Base-by-base conservation (phyloP, 2,329 filamentous ascomycete genomes). In the Neopestalotiopsis sp. region DNA sequence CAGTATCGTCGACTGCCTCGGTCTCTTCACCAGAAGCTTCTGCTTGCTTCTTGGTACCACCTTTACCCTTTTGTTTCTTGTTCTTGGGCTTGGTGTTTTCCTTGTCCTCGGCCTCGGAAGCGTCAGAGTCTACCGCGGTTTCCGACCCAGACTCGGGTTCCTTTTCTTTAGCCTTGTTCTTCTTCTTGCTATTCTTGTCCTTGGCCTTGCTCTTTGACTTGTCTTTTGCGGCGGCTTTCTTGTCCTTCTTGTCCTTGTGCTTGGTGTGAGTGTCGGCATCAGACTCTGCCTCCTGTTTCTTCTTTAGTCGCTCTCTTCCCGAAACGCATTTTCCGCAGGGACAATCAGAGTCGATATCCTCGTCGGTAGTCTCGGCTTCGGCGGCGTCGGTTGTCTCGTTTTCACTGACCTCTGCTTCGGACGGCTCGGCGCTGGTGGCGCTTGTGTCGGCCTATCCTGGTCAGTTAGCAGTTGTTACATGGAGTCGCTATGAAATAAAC, bases 291-390 rank as follows among this genome's bases (percentile, higher is more conserved):
- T 64, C 57, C 68, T 68, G 61, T 30, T 68, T 64, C 32, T 52
- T 61, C 13, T 74, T 76, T 62, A 77, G 70, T 60, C 71, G 75
- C 68, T 69, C 73, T 59, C 77, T 75, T 20, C 72, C 75, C 5
- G 67, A 65, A 4, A 72, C 72, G 65, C 81, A 82, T 10, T 76
- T 75, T 1, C 68, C 66, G 66, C 81, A 83, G 42, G 74, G 72
- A 65, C 80, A 83, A 38, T 75, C 78, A 4, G 78, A 78, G 45
- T 82, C 79, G 2, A 80, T 76, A 17, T 82, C 78, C 4, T 76
- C 74, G 9, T 72, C 71, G 12, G 71, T 68, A 14, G 64, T 69
- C 4, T 61, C 70, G 38, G 72, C 70, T 57, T 69, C 67, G 1
- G 67, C 72, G n/a, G 72, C 74, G 45, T 52, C 45, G 38, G 34